Evolutionary conservation across 179 eudicot genomes (phyloP).

Genomic region (Beta macrorhiza): DNA sequence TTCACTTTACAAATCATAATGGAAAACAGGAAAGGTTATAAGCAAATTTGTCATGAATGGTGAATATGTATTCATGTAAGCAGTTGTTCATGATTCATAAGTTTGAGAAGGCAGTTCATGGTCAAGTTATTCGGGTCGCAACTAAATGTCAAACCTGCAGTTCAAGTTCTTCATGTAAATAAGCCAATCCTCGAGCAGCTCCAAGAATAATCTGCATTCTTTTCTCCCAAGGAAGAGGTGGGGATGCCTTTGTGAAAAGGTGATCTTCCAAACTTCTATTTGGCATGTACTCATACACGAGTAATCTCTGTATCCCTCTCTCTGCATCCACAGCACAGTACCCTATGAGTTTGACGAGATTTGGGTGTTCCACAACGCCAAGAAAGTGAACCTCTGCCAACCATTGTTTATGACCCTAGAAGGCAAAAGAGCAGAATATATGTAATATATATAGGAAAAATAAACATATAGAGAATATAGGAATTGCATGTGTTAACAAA

Average conservation of each 20-base stretch:
- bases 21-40: not conserved
- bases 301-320: conserved; percentile 72
- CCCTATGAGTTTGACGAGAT: conserved; percentile 81
- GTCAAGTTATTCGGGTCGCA: not conserved
- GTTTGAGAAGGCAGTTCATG: not conserved
- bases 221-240: conserved; percentile 59
- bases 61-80: not conserved
- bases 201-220: conserved; percentile 76
- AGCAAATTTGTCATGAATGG: not conserved
- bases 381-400: conserved; percentile 84
- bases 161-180: conserved; percentile 75
- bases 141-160: conserved; percentile 51
- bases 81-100: not conserved
- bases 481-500: not conserved
- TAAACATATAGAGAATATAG: not conserved
- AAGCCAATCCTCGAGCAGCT: conserved; percentile 83
- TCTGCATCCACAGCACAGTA: conserved; percentile 79
- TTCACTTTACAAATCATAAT: not conserved
- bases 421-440: conserved; percentile 2
- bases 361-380: conserved; percentile 81
- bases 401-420: conserved; percentile 95
- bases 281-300: conserved; percentile 80
- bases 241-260: conserved; percentile 54
- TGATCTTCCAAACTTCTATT: conserved; percentile 87
- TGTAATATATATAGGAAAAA: not conserved